Percentiles rank a stretch among this genome's conserved stretches.
Evolutionary conservation across 805 yeast genomes (phyloP).

Genomic region (Kluyveromyces aestuarii): DNA sequence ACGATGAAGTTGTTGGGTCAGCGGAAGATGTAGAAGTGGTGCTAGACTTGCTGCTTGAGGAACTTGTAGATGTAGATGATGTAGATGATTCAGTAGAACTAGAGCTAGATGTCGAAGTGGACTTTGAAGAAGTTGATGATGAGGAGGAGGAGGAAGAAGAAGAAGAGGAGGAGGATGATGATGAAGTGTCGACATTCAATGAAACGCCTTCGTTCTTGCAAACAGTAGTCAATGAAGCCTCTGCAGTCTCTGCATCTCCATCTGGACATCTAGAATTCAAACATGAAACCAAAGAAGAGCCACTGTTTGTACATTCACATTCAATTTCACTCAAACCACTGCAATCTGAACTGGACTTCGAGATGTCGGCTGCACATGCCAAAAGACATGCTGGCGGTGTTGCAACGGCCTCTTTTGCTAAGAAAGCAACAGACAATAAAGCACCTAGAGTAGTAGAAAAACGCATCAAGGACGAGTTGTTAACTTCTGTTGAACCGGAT

Average conservation of each 20-base stretch:
- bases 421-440: conserved; percentile 18
- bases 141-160: conserved; percentile 29
- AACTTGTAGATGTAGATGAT: conserved; percentile 13
- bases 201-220: conserved; percentile 41
- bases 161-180: conserved; percentile 28
- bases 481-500: background rate
- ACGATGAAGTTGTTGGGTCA: conserved; percentile 11
- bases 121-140: conserved; percentile 22
- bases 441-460: conserved; percentile 20
- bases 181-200: conserved; percentile 21
- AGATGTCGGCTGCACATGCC: conserved; percentile 76
- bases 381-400: conserved; percentile 89
- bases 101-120: conserved; percentile 23
- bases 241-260: conserved; percentile 50
- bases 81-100: conserved; percentile 21
- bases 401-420: conserved; percentile 38
- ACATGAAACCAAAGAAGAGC: conserved; percentile 48
- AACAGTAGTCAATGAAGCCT: conserved; percentile 42
- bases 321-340: conserved; percentile 49
- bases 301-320: conserved; percentile 60
- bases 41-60: too few species aligned
- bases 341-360: conserved; percentile 45
- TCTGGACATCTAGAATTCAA: conserved; percentile 61
- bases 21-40: conserved; percentile 12
- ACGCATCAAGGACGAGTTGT: conserved; percentile 17